Evolutionary conservation across 495 filamentous ascomycete genomes (phyloP), one percentile per base, ranked within the genome.

Genomic region (Endocarpon pusillum): DNA sequence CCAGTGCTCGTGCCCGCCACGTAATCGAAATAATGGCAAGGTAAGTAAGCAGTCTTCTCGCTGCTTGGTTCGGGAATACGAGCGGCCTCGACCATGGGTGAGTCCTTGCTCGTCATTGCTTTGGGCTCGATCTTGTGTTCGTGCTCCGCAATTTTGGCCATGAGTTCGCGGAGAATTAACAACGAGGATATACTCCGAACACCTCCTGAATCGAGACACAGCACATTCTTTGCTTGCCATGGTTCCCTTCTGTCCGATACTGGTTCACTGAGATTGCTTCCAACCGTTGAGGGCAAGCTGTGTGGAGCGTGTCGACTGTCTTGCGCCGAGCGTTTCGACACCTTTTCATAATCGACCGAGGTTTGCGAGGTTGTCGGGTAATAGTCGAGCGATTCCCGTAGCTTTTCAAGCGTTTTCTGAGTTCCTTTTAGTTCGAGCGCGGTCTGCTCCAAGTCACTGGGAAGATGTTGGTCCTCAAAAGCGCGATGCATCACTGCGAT

Each of bases 11-110:
- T 11, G 2, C 41, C 41, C 16, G 11, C 9, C 1, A 37, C 19
- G 38, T 43, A 43, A 9, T 43, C 41, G 21, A 43, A 43, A 15
- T 43, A 43, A 6, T 43, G 41, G 17, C 41, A 43, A 1, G 36
- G 41, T 15, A 42, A 22, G 17, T 42, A 41, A 3, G 8, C n/a
- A 0, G 23, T 16, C 6, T 8, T 17, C 12, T n/a, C 7, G 12
- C 19, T 14, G 28, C 12, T 15, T 7, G 14, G 19, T 31, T 17
- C 5, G 14, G 14, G 12, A n/a, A 5, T 31, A 15, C 12, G 5
- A 17, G 14, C 28, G 14, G 28, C 12, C 4, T 31, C 12, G 12
- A 31, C 4, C 4, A 31, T 7, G 28, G 28, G 28, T 15, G 28
- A 31, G 12, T 31, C 12, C 12, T n/a, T 14, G 28, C 28, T 31